Percentiles rank a stretch among this genome's conserved stretches.
Evolutionary conservation across 2,329 filamentous ascomycete species (phyloP).

Genomic region (Epichloe baconii): DNA sequence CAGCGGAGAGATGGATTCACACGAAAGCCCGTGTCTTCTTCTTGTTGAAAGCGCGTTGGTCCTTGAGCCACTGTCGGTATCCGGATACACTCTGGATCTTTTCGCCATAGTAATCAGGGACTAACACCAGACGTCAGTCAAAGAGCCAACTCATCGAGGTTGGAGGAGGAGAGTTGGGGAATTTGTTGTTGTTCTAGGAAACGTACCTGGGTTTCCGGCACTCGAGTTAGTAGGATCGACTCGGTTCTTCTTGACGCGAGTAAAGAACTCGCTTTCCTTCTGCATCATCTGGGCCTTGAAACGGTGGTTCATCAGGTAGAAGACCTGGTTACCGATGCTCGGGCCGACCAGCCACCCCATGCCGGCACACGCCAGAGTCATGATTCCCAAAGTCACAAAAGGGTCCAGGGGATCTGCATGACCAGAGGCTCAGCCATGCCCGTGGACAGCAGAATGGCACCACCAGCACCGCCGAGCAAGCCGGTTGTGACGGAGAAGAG

Average conservation of each 20-base stretch:
- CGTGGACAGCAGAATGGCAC: conserved; percentile 53
- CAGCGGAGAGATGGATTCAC: conserved; percentile 18
- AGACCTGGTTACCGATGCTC: conserved; percentile 64
- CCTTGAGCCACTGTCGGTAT: conserved; percentile 92
- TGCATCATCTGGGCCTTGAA: conserved; percentile 60
- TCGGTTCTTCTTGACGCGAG: conserved; percentile 78
- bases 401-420: conserved; percentile 69
- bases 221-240: conserved; percentile 85
- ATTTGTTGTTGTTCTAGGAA: no score
- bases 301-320: conserved; percentile 61
- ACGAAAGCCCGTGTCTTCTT: conserved; percentile 65
- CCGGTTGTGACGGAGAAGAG: conserved; percentile 59
- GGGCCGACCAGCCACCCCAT: conserved; percentile 83
- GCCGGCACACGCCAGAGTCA: conserved; percentile 63
- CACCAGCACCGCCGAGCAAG: conserved; percentile 45
- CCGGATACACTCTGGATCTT: conserved; percentile 89
- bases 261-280: conserved; percentile 93
- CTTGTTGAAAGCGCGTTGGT: conserved; percentile 93
- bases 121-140: conserved; percentile 25
- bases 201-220: conserved; percentile 65
- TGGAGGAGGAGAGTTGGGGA: neutral
- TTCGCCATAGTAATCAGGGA: conserved; percentile 96
- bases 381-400: conserved; percentile 69
- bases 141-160: neutral
- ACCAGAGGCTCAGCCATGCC: conserved; percentile 61